Conservation (phyloP, 148 eudicot species). For the Fagopyrum esculentum region DNA sequence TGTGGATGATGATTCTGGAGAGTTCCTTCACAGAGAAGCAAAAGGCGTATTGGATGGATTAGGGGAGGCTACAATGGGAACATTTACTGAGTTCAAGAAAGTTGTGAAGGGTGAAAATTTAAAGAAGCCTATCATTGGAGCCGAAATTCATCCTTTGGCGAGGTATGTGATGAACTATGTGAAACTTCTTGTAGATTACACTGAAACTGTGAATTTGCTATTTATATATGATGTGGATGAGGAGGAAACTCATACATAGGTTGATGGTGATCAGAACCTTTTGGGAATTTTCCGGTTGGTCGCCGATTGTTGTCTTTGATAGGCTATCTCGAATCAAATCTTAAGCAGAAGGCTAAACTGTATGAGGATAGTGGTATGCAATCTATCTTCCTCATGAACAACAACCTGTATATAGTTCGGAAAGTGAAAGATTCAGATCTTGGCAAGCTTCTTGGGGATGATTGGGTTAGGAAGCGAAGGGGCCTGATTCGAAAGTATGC, state of each 20-base stretch:
- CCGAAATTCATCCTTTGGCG: constrained; percentile 29
- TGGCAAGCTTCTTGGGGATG: constrained; percentile 25
- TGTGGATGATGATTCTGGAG: constrained; percentile 7
- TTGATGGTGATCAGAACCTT: constrained; percentile 14
- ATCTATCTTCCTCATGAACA: constrained; percentile 36
- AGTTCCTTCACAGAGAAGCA: constrained; percentile 20
- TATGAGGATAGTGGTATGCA: constrained; percentile 29
- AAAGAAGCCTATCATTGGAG: constrained; percentile 18
- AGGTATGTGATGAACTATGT: constrained; percentile 37
- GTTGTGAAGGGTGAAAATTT: constrained; percentile 25
- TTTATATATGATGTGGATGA: constrained; percentile 19
- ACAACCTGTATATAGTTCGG: constrained; percentile 32
- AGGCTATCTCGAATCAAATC: constrained; percentile 23
- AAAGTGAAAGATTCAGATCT: constrained; percentile 22
- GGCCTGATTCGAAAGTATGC: constrained; percentile 9
- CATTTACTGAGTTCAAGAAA: constrained; percentile 30
- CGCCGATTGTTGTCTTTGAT: constrained; percentile 31
- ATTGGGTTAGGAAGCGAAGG: constrained; percentile 17
- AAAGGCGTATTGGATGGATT: constrained; percentile 22
- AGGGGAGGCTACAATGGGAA: constrained; percentile 22
- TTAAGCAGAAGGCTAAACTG: constrained; percentile 25
- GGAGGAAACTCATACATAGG: not conserved
- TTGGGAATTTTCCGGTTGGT: constrained; percentile 16
- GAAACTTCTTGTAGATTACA: constrained; percentile 22
- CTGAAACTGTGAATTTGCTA: constrained; percentile 19